Evolutionary conservation across 345 rosid species (phyloP), one percentile per base, ranked within the genome.

Genomic region (Lagerstroemia speciosa): DNA sequence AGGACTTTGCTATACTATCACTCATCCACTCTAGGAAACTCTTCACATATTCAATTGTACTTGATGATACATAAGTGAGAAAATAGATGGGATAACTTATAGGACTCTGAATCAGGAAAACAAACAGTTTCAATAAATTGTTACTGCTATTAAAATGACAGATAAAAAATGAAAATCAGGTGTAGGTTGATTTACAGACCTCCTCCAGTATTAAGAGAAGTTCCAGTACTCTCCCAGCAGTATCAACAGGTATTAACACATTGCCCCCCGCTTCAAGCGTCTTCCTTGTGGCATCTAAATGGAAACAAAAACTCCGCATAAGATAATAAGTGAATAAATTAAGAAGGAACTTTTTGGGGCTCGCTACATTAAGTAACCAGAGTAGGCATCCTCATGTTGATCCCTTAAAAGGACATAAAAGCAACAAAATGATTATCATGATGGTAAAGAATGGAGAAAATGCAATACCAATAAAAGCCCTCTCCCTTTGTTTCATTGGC

Each of bases 21-120:
- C 97, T 89, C 99, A 94, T 91, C 97, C 97, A 94, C 86, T 94
- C 99, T 41, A 94, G 89, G 83, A 94, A 94, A 82, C 99, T 94
- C 93, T 94, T 91, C 55, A 83, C 89, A 76, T 89, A 94, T 74
- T 94, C 99, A 82, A 94, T 80, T 11, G 97, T 94, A 84, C 99
- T 94, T 69, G 97, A 87, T 68, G 97, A 55, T 72, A 91, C 97
- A 71, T 89, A 85, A 2, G 97, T 89, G 74, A 94, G 90, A 74
- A 91, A 94, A 84, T 76, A 91, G 76, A 91, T 89, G 43, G 96
- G 96, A 77, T 81, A 88, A 76, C 74, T 83, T 80, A 89, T 78
- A 69, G 82, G 75, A 75, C 86, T 81, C 69, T 88, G 86, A 50
- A 76, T 90, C 91, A 94, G 66, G 80, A 83, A 90, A 86, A 91